Evolutionary conservation across 1,139 yeast genomes (phyloP).

Genomic region (Trichomonascaceae sp.): DNA sequence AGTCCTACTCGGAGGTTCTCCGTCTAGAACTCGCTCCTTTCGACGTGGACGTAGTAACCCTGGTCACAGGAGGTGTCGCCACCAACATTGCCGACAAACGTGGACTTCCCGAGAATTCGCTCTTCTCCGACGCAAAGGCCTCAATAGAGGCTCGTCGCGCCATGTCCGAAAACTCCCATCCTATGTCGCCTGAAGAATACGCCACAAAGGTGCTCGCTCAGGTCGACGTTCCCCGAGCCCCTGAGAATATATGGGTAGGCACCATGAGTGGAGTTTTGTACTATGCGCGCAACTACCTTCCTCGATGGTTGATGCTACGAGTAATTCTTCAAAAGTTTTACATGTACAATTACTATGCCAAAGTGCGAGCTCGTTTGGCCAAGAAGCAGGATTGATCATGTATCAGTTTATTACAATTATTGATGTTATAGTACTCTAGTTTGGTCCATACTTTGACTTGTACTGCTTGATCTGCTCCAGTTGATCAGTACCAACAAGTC

Average conservation of each 20-base stretch:
- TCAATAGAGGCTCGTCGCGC: slow-evolving; percentile 41
- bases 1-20: slow-evolving; percentile 49
- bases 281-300: slow-evolving; percentile 27
- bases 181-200: slow-evolving; percentile 44
- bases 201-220: slow-evolving; percentile 43
- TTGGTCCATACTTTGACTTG: slow-evolving; percentile 18
- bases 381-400: not conserved
- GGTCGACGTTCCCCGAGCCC: slow-evolving; percentile 31
- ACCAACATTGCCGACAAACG: slow-evolving; percentile 45
- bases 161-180: slow-evolving; percentile 48
- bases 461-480: slow-evolving; percentile 24
- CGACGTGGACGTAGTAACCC: slow-evolving; percentile 56
- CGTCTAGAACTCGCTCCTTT: slow-evolving; percentile 60
- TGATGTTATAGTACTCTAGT: not conserved
- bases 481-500: slow-evolving; percentile 29
- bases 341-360: slow-evolving; percentile 19
- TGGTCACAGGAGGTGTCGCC: slow-evolving; percentile 53
- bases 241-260: slow-evolving; percentile 44
- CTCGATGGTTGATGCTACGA: slow-evolving; percentile 37
- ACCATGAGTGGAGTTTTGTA: slow-evolving; percentile 31
- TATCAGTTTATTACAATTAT: not conserved
- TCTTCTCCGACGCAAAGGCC: slow-evolving; percentile 34
- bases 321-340: slow-evolving; percentile 37
- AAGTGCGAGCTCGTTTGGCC: slow-evolving; percentile 4
- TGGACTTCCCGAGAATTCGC: slow-evolving; percentile 24